Evolutionary conservation across 208 protist genomes (phyloP).

Genomic region (Vickermania ingenoplastis): DNA sequence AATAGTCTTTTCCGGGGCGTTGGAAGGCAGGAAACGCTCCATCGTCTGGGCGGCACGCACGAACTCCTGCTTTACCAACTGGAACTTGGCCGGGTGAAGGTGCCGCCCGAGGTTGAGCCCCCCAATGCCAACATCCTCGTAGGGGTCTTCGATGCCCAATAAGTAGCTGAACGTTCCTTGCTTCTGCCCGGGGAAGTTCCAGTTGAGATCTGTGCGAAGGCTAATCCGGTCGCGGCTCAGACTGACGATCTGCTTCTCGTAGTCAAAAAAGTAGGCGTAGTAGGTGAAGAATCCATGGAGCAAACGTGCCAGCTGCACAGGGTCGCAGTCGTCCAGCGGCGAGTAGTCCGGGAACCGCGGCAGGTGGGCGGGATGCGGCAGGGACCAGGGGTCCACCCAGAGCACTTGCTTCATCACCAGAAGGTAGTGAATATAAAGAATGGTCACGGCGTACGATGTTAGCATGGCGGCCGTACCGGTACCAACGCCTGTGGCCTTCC

Average conservation of each 20-base stretch:
- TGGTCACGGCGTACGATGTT: constrained; percentile 82
- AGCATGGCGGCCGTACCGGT: constrained; percentile 75
- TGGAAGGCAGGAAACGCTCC: constrained; percentile 61
- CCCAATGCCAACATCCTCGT: constrained; percentile 76
- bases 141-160: constrained; percentile 82
- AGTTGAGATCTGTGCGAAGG: constrained; percentile 48
- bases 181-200: constrained; percentile 72
- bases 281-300: constrained; percentile 86
- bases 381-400: constrained; percentile 82
- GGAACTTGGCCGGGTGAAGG: constrained; percentile 81
- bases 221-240: constrained; percentile 57
- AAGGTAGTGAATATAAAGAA: constrained; percentile 83
- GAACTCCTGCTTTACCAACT: constrained; percentile 85
- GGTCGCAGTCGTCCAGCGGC: constrained; percentile 59
- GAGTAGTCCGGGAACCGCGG: constrained; percentile 82
- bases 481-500: constrained; percentile 80
- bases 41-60: constrained; percentile 69
- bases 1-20: constrained; percentile 73
- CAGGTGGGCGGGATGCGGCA: constrained; percentile 78
- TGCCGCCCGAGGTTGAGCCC: constrained; percentile 83
- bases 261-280: constrained; percentile 79
- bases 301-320: constrained; percentile 48
- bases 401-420: constrained; percentile 59
- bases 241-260: constrained; percentile 68
- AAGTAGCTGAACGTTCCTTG: constrained; percentile 77